A percentile compares a stretch with the other conserved stretches of the same genome.
phyloP scores from a whole-genome alignment of 83 land plant species.

The Larix sibirica region DNA sequence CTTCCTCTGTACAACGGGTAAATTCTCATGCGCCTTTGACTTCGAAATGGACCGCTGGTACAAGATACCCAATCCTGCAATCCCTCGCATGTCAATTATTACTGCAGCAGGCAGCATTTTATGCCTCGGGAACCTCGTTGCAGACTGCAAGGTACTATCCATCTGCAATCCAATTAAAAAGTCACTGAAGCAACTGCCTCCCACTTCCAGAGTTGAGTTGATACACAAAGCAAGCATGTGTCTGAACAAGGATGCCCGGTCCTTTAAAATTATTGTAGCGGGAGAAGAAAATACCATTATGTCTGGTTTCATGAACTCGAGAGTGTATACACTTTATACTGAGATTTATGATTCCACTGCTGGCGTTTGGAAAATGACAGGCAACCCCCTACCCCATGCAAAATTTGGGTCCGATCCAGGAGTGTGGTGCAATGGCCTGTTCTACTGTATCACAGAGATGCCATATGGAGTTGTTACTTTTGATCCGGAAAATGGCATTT shows the following conservation, averaged over 20 bases:
- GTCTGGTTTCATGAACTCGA: not conserved
- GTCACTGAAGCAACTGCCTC: slow-evolving; percentile 15
- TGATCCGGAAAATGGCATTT: not conserved
- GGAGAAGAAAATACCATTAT: slow-evolving; percentile 22
- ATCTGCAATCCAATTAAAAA: slow-evolving; percentile 27
- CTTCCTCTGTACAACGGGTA: slow-evolving; percentile 32
- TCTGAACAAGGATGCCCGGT: not conserved
- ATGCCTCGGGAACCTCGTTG: slow-evolving; percentile 30
- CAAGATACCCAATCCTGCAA: slow-evolving; percentile 15
- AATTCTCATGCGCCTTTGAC: slow-evolving; percentile 21
- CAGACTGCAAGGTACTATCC: slow-evolving; percentile 24
- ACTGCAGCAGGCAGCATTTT: slow-evolving; percentile 23
- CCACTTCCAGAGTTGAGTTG: slow-evolving; percentile 23
- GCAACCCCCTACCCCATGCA: slow-evolving; percentile 16
- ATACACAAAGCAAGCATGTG: slow-evolving; percentile 33
- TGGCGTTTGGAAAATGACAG: slow-evolving; percentile 17
- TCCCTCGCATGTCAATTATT: slow-evolving; percentile 18
- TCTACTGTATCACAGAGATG: slow-evolving; percentile 27
- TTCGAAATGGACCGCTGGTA: slow-evolving; percentile 13
- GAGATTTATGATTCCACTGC: slow-evolving; percentile 22
- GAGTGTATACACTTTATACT: slow-evolving; percentile 14
- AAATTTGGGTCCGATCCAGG: slow-evolving; percentile 32
- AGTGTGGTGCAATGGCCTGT: slow-evolving; percentile 20
- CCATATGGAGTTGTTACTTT: slow-evolving; percentile 32
- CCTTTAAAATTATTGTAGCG: slow-evolving; percentile 24